Evolutionary conservation across 2,329 filamentous ascomycete genomes (phyloP), one percentile per base, ranked within the genome.

Genomic region (Cyclaneusma minus): DNA sequence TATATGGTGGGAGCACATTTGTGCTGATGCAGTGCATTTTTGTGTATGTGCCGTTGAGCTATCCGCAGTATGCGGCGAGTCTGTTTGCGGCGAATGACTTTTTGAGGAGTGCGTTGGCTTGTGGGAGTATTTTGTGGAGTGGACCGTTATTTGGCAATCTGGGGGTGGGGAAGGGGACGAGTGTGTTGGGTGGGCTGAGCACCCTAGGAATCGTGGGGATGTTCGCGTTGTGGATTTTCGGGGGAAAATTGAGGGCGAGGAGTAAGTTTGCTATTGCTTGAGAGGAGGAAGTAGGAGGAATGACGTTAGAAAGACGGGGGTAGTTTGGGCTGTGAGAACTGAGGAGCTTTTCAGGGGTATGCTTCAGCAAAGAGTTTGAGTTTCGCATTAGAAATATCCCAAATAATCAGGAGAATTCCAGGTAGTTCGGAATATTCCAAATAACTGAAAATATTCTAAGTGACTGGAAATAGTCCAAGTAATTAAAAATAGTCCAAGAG

Each of bases 81-180:
- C 48, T 73, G 13, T 71, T 74, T 40, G 67, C 68, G 1, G 65
- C 56, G 5, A 74, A 71, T 40, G 67, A 71, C 49, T 64, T 70
- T 43, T 60, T 64, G 45, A 56, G 66, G 21, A 60, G 56, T 16
- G 60, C 65, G 3, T 48, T 77, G 3, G 72, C 70, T 5, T 68
- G 63, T 27, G 68, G 60, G 0, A 63, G 62, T 14, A 59, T 77
- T 23, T 48, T 75, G 12, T 75, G 74, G 37, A 60, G 63, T 0
- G 56, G 62, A 24, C 69, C 71, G 5, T 53, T 77, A 28, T 77
- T 64, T 30, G 45, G 50, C 10, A 67, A 70, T 37, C 39, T 77
- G 4, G 69, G 69, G 9, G 61, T 77, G 15, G 67, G 57, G 4
- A 54, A 49, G 22, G 73, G 70, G 3, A 56, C 62, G 1, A 65